Percentiles rank a stretch among this genome's conserved stretches.
Evolutionary conservation across 352 stramenopile genomes (phyloP).

Genomic region (Pythium dissimile): DNA sequence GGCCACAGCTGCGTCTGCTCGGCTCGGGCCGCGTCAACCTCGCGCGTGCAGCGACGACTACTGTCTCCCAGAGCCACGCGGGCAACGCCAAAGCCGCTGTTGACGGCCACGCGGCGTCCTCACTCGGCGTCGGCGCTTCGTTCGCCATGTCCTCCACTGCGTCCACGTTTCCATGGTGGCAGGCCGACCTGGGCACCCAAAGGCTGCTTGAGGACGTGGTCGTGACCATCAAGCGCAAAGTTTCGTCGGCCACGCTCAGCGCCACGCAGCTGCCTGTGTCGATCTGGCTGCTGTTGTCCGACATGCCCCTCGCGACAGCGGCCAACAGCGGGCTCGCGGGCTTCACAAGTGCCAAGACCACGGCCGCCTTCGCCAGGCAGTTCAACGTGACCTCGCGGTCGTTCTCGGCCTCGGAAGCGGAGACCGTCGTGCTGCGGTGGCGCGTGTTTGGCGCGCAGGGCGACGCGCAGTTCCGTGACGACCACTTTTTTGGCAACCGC

Average conservation of each 20-base stretch:
- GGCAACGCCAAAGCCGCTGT: slow-evolving; percentile 50
- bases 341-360: slow-evolving; percentile 26
- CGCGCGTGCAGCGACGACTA: slow-evolving; percentile 19
- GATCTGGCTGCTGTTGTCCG: slow-evolving; percentile 53
- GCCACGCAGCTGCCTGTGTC: slow-evolving; percentile 26
- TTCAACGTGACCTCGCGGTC: slow-evolving; percentile 42
- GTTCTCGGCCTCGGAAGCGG: slow-evolving; percentile 35
- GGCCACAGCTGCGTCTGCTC: slow-evolving; percentile 38
- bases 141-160: slow-evolving; percentile 47
- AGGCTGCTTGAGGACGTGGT: slow-evolving; percentile 50
- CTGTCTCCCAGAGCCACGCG: slow-evolving; percentile 43
- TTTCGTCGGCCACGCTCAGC: slow-evolving; percentile 26
- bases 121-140: slow-evolving; percentile 35
- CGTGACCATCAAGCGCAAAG: slow-evolving; percentile 44
- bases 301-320: slow-evolving; percentile 26
- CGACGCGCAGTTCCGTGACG: slow-evolving; percentile 29
- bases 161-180: slow-evolving; percentile 62
- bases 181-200: slow-evolving; percentile 33
- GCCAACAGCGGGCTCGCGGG: slow-evolving; percentile 33
- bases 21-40: slow-evolving; percentile 58
- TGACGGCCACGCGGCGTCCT: slow-evolving; percentile 32
- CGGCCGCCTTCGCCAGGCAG: slow-evolving; percentile 24
- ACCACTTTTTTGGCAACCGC: slow-evolving; percentile 38
- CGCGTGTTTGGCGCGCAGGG: slow-evolving; percentile 43
- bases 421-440: slow-evolving; percentile 52